These are phyloP conservation scores for Trametes cinnabarina DNA, from an alignment of 768 basidiomycete genomes.

Conservation along the genomic window DNA sequence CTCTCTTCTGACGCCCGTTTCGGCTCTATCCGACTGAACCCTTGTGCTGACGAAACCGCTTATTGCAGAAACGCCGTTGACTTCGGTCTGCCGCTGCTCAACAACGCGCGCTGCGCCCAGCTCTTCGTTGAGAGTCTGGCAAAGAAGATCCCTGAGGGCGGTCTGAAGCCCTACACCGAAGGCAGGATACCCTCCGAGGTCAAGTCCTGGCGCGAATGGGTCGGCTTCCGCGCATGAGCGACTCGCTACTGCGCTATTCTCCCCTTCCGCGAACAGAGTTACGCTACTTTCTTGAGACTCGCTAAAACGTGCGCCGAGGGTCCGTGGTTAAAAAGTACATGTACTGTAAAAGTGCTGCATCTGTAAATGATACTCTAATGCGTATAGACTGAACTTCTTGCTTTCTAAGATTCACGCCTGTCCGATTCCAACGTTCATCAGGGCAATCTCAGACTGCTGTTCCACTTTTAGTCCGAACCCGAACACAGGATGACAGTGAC, in stretches of 20 bases:
- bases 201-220: conserved; percentile 87
- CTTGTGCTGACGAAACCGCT: neutral
- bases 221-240: conserved; percentile 62
- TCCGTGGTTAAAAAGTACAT: conserved; percentile 20
- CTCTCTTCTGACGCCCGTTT: neutral
- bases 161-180: conserved; percentile 75
- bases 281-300: neutral
- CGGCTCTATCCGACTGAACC: neutral
- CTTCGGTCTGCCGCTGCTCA: conserved; percentile 89
- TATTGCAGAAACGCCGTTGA: conserved; percentile 87
- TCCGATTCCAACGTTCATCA: neutral
- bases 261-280: neutral
- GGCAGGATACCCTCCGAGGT: conserved; percentile 91
- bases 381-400: neutral
- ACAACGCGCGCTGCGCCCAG: conserved; percentile 84
- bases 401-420: neutral
- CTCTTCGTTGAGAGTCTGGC: conserved; percentile 89
- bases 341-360: conserved; percentile 21
- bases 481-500: no score
- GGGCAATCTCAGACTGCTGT: no score
- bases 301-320: neutral
- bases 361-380: conserved; percentile 12
- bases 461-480: no score
- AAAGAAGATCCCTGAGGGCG: conserved; percentile 80
- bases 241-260: neutral